phyloP scores from a whole-genome alignment of 139 green algal genomes.

The Edaphochlamys debaryana region DNA sequence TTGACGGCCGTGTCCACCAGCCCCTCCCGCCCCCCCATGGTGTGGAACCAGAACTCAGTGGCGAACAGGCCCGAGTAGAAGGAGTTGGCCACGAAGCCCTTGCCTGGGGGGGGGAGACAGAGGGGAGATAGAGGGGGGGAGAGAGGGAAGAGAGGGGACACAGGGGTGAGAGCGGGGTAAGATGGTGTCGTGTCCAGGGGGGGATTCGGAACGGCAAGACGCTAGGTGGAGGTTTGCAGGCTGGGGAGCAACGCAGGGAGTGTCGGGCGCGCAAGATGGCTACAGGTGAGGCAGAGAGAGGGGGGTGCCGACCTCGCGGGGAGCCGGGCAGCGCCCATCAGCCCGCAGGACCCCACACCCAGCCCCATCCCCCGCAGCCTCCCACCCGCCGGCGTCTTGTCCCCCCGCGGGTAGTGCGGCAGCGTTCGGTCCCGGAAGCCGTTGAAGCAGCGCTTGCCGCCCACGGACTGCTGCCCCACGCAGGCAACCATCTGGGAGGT shows the following conservation, averaged over 20 bases:
- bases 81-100: slow-evolving; percentile 97
- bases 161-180: too few relatives aligned
- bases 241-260: too few relatives aligned
- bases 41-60: slow-evolving; percentile 99
- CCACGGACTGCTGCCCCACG: slow-evolving; percentile 96
- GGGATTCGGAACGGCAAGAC: too few relatives aligned
- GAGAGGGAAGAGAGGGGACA: neutral
- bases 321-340: too few relatives aligned
- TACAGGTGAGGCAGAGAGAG: too few relatives aligned
- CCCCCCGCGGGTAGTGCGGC: slow-evolving; percentile 89
- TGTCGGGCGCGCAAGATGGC: too few relatives aligned
- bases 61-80: slow-evolving; percentile 95
- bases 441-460: slow-evolving; percentile 91
- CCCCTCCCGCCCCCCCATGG: slow-evolving; percentile 95
- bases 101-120: slow-evolving; percentile 64
- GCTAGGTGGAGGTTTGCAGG: too few relatives aligned
- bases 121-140: neutral
- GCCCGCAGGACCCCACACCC: too few relatives aligned
- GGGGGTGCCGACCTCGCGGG: too few relatives aligned
- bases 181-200: too few relatives aligned
- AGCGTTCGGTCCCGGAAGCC: slow-evolving; percentile 92
- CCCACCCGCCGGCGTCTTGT: slow-evolving; percentile 53
- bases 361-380: neutral
- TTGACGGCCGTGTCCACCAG: slow-evolving; percentile 99
- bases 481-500: slow-evolving; percentile 99